A percentile compares a stretch with the other conserved stretches of the same genome.
Evolutionary conservation across 2,329 filamentous ascomycete species (phyloP).

Genomic region (Trichoderma sp.): DNA sequence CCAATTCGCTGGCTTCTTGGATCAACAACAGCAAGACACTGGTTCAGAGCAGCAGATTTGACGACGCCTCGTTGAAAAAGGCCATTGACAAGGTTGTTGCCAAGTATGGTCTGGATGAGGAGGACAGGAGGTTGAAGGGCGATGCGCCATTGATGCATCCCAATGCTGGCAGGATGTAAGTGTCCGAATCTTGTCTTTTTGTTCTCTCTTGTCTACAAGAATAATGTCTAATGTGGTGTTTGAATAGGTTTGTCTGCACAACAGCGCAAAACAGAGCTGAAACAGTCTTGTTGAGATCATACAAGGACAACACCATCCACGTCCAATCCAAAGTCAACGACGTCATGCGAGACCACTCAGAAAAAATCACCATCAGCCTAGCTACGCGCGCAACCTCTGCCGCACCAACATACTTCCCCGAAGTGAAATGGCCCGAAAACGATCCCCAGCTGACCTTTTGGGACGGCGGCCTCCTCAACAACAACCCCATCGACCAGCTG

Average conservation of each 20-base stretch:
- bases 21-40: slow-evolving; percentile 15
- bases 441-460: neutral
- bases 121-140: neutral
- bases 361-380: neutral
- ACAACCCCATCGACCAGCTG: slow-evolving; percentile 15
- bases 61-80: neutral
- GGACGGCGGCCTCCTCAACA: slow-evolving; percentile 12
- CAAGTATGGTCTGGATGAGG: slow-evolving; percentile 7
- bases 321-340: slow-evolving; percentile 5
- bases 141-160: slow-evolving; percentile 1
- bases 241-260: slow-evolving; percentile 9
- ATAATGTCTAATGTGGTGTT: neutral
- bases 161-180: slow-evolving; percentile 5
- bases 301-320: slow-evolving; percentile 9
- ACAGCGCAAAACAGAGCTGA: slow-evolving; percentile 11
- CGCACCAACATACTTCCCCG: slow-evolving; percentile 9
- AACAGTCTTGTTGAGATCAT: slow-evolving; percentile 6
- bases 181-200: neutral
- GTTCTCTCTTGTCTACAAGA: neutral
- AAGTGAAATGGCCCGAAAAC: slow-evolving; percentile 1
- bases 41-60: slow-evolving; percentile 8
- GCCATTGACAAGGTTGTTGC: slow-evolving; percentile 8
- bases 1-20: neutral
- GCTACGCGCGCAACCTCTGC: slow-evolving; percentile 8
- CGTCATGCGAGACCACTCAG: neutral